Evolutionary conservation across 2,329 filamentous ascomycete genomes (phyloP), one percentile per base, ranked within the genome.

Genomic region (Microsporum ferrugineum): DNA sequence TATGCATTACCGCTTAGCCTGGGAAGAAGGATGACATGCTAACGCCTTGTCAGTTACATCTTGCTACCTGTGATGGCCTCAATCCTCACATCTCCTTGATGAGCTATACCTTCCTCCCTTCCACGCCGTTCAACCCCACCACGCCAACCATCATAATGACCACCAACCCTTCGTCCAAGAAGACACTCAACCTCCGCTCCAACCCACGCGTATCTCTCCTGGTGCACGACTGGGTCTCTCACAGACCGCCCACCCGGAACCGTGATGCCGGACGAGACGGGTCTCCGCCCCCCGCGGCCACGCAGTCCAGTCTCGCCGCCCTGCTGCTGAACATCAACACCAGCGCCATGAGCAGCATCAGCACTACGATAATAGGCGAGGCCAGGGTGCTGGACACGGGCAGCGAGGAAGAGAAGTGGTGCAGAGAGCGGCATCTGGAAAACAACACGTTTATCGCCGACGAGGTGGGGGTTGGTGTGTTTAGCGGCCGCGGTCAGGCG

Each of bases 221-320:
- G n/a, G 94, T 97, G 5, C 94, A 99, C 76, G 94, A 97, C 77
- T 99, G 91, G 94, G 88, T 96, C 62, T 95, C 90, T 1, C 90
- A 95, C 73, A 86, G 94, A 1, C 91, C 92, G 1, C 89, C 90
- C 0, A 91, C 88, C 5, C 84, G 88, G 59, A 77, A 79, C 60
- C 71, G 75, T 1, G 72, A 73, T 57, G 78, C 80, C 55, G 84
- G 71, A 62, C 80, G 78, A 63, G 82, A 78, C 58, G 85, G 84
- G 64, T 88, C 84, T 43, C 86, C 84, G 31, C 82, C 78, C 17
- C 86, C 81, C 57, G 84, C 84, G 58, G 77, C 75, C 31, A 81
- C 80, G 63, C 82, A 85, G 12, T 91, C 88, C 41, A 88, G 86
- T 63, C 82, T 97, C 14, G 91, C 92, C 5, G 84, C 85, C 31